phyloP scores from a whole-genome alignment of 1,139 yeast genomes.

The Kazachstania sp. region DNA sequence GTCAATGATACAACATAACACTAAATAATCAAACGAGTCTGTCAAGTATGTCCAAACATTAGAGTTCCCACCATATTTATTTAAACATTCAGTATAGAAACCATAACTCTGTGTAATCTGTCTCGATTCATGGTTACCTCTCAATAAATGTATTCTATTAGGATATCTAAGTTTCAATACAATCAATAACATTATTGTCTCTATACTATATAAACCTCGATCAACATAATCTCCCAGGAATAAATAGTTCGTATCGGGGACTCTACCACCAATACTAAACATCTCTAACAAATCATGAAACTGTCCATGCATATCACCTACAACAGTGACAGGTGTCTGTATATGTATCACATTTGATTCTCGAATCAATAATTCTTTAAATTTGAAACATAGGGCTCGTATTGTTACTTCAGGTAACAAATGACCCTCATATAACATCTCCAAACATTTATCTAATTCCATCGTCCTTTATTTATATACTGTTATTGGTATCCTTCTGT shows the following conservation, averaged over 20 bases:
- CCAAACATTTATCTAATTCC: constrained; percentile 61
- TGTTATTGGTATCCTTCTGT: not conserved
- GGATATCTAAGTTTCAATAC: constrained; percentile 84
- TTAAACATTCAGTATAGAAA: constrained; percentile 85
- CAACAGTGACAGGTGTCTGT: constrained; percentile 86
- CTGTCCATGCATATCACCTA: constrained; percentile 98
- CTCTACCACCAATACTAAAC: constrained; percentile 79
- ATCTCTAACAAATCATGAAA: constrained; percentile 89
- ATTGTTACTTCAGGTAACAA: constrained; percentile 62
- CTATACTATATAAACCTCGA: constrained; percentile 61
- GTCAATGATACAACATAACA: constrained; percentile 88
- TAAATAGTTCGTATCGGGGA: constrained; percentile 87
- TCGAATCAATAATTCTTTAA: constrained; percentile 65
- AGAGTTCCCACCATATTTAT: constrained; percentile 61
- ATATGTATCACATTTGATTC: constrained; percentile 84
- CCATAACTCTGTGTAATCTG: constrained; percentile 97
- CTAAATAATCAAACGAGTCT: constrained; percentile 84
- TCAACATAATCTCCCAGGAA: constrained; percentile 94
- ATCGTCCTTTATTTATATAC: constrained; percentile 5
- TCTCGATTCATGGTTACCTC: constrained; percentile 95
- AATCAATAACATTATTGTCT: constrained; percentile 78
- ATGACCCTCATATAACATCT: constrained; percentile 51
- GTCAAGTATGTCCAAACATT: constrained; percentile 82
- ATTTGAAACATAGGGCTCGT: constrained; percentile 54
- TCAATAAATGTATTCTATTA: constrained; percentile 61